Evolutionary conservation across 495 filamentous ascomycete genomes (phyloP).

Genomic region (Daldinia caldariorum): DNA sequence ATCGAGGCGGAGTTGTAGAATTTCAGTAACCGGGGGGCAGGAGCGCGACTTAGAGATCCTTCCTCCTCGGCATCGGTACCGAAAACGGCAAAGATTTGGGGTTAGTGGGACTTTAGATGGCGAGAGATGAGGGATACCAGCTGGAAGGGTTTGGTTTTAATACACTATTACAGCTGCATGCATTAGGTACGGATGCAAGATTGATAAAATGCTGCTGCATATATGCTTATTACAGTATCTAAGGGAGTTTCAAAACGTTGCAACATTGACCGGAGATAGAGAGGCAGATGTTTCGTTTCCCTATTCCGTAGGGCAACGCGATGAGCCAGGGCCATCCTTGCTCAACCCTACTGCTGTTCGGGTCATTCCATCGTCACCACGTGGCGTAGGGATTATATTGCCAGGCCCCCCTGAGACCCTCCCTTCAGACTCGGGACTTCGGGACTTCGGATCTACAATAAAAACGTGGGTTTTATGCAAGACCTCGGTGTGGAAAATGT

Average conservation of each 20-base stretch:
- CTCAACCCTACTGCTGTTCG: background rate
- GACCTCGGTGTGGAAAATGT: background rate
- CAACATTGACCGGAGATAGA: no score
- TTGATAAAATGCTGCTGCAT: background rate
- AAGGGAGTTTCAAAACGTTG: no score
- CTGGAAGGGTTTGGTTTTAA: background rate
- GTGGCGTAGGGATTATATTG: conserved; percentile 7
- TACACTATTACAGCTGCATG: no score
- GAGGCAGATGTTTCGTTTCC: background rate
- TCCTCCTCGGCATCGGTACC: background rate
- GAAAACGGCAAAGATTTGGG: conserved; percentile 1
- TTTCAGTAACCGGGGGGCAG: background rate
- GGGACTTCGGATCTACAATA: conserved; percentile 3
- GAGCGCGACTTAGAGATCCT: background rate
- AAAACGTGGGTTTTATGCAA: conserved; percentile 1
- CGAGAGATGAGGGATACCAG: background rate
- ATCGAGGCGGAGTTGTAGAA: background rate
- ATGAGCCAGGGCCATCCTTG: background rate
- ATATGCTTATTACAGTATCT: background rate
- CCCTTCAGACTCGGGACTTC: background rate
- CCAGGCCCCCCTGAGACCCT: background rate
- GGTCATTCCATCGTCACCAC: background rate
- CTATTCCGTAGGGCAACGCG: background rate
- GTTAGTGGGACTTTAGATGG: background rate
- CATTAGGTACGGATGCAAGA: no score